Base-by-base conservation (phyloP, 208 protist genomes). In the Kentomonas sorsogonicus region DNA sequence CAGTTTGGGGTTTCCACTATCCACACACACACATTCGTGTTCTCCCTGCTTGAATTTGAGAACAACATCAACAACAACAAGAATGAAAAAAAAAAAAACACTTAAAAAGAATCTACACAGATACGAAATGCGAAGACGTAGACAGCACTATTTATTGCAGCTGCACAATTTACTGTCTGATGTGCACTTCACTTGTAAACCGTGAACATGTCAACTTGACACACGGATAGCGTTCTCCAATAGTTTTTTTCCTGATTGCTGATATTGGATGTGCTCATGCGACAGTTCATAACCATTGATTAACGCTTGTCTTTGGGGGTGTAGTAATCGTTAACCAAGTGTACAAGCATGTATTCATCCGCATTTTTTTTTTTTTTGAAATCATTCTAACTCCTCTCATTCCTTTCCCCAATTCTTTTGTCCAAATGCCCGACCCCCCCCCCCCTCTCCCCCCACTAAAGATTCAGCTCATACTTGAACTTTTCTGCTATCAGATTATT, bases 341-440 rank as follows among this genome's bases (percentile, higher is more conserved):
- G n/a, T n/a, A n/a, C n/a, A n/a, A n/a, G 26, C n/a, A 26, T 52
- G 26, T 38, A 43, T 52, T 56, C 51, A 27, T 11, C 13, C 10
- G 10, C 16, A 56, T 56, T 46, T 47, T 31, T 34, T 16, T 59
- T 36, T 9, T 60, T 60, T 26, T 61, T 61, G 36, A 61, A 40
- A 29, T 63, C 26, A 22, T 44, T 56, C 18, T 56, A n/a, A n/a
- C n/a, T n/a, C n/a, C n/a, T n/a, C n/a, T n/a, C n/a, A n/a, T n/a
- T n/a, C n/a, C n/a, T n/a, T n/a, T n/a, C n/a, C n/a, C n/a, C n/a
- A n/a, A n/a, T n/a, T n/a, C n/a, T n/a, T n/a, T n/a, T n/a, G n/a
- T n/a, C n/a, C n/a, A n/a, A n/a, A n/a, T n/a, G n/a, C n/a, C n/a
- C n/a, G n/a, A n/a, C n/a, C n/a, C n/a, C n/a, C n/a, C n/a, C n/a